phyloP scores from a whole-genome alignment of 2,329 filamentous ascomycete genomes.

The Trichoderma sp. region DNA sequence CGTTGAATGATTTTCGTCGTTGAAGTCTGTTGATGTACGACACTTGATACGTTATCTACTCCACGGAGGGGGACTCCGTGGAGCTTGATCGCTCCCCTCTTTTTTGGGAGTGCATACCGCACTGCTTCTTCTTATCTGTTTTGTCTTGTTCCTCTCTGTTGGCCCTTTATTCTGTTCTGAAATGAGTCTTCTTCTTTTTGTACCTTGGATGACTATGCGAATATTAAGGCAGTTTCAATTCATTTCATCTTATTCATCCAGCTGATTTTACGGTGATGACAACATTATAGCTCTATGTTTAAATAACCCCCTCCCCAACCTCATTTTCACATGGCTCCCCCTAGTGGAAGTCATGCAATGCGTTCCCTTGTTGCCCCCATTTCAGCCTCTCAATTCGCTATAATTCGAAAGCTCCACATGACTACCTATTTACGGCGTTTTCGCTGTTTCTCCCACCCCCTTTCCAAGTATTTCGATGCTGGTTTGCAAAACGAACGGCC shows the following conservation, averaged over 20 bases:
- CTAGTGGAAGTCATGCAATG: background rate
- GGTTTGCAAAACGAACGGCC: slow-evolving; percentile 8
- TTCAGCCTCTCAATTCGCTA: slow-evolving; percentile 1
- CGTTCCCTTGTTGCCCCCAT: too few species aligned
- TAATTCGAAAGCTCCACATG: background rate
- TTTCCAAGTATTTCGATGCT: background rate
- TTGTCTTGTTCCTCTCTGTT: background rate
- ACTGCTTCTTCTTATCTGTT: background rate
- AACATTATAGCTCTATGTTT: background rate
- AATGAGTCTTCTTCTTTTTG: background rate
- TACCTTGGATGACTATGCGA: background rate
- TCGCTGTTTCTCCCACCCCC: background rate
- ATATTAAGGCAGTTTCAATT: background rate
- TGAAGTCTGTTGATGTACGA: background rate
- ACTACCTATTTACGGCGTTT: background rate
- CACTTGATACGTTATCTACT: background rate
- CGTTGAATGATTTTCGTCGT: background rate
- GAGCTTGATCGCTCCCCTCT: too few species aligned
- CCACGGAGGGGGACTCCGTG: background rate
- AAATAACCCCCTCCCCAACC: background rate
- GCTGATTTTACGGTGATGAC: background rate
- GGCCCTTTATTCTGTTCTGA: background rate
- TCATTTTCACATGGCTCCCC: background rate
- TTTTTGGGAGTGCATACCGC: background rate
- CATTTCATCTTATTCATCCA: background rate